These are phyloP conservation scores for Ambrosia hybrid DNA, from an alignment of 140 eudicot genomes.

Conservation along the genomic window DNA sequence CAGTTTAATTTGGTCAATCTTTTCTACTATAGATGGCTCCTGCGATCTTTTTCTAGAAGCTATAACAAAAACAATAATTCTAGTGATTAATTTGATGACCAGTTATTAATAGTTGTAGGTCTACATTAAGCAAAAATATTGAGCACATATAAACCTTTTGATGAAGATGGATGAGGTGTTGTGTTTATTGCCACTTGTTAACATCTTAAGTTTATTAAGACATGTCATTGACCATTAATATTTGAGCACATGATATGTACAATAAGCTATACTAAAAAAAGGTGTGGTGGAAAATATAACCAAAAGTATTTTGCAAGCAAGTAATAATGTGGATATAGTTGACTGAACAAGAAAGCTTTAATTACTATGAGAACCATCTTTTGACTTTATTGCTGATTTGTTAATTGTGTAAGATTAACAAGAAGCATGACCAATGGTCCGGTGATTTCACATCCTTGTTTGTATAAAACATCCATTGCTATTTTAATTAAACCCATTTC, in stretches of 20 bases:
- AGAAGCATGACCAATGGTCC: constrained; percentile 61
- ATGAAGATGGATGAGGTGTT: constrained; percentile 26
- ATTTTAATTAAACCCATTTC: constrained; percentile 32
- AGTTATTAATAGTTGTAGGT: neutral
- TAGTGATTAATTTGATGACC: constrained; percentile 9
- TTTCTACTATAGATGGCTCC: constrained; percentile 28
- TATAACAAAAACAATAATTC: constrained; percentile 17
- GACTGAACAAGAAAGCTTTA: constrained; percentile 67
- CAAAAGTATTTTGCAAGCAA: neutral
- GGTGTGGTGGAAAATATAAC: neutral
- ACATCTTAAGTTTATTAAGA: constrained; percentile 21
- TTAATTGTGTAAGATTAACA: constrained; percentile 76
- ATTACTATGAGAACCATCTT: constrained; percentile 38
- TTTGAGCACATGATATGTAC: constrained; percentile 3
- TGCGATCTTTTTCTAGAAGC: constrained; percentile 34
- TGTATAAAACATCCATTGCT: constrained; percentile 3
- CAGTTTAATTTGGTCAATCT: constrained; percentile 38
- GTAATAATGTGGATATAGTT: constrained; percentile 75
- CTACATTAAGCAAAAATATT: constrained; percentile 15
- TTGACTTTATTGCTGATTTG: constrained; percentile 33
- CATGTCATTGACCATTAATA: neutral
- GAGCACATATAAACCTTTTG: constrained; percentile 39
- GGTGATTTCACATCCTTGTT: neutral
- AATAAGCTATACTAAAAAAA: neutral
- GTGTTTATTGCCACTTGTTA: constrained; percentile 47